Evolutionary conservation across 2,329 filamentous ascomycete genomes (phyloP).

Genomic region (Ploettnerulaceae sp.): DNA sequence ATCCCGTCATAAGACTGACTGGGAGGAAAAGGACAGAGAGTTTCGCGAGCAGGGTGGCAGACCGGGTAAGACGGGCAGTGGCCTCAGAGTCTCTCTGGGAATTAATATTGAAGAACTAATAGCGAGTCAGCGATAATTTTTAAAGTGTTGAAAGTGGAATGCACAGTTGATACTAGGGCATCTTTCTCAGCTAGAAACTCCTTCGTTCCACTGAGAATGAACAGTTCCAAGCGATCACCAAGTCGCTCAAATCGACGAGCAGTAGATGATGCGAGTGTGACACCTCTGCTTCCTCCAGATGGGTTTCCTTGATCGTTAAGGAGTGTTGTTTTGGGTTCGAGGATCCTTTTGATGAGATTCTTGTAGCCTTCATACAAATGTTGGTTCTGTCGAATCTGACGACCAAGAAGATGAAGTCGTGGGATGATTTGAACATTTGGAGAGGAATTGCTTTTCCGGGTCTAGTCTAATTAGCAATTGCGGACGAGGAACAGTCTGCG

Average conservation of each 20-base stretch:
- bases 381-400: slow-evolving; percentile 54
- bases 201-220: slow-evolving; percentile 57
- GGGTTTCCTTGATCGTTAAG: neutral
- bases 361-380: slow-evolving; percentile 58
- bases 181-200: slow-evolving; percentile 66
- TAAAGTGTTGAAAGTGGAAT: neutral
- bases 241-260: slow-evolving; percentile 55
- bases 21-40: slow-evolving; percentile 72
- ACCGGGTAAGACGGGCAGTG: slow-evolving; percentile 66
- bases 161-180: slow-evolving; percentile 61
- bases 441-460: slow-evolving; percentile 35
- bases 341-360: slow-evolving; percentile 53
- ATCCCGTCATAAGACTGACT: slow-evolving; percentile 68
- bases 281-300: slow-evolving; percentile 12
- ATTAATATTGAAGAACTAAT: slow-evolving; percentile 71
- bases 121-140: slow-evolving; percentile 14
- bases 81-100: slow-evolving; percentile 69
- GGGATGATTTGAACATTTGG: slow-evolving; percentile 50
- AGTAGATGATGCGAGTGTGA: slow-evolving; percentile 42
- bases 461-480: slow-evolving; percentile 23
- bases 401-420: slow-evolving; percentile 53
- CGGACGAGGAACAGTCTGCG: too few relatives aligned
- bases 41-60: slow-evolving; percentile 69
- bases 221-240: slow-evolving; percentile 52
- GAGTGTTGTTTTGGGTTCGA: slow-evolving; percentile 33